phyloP scores from a whole-genome alignment of 805 yeast species.

The Schwanniomyces vanrijiae region DNA sequence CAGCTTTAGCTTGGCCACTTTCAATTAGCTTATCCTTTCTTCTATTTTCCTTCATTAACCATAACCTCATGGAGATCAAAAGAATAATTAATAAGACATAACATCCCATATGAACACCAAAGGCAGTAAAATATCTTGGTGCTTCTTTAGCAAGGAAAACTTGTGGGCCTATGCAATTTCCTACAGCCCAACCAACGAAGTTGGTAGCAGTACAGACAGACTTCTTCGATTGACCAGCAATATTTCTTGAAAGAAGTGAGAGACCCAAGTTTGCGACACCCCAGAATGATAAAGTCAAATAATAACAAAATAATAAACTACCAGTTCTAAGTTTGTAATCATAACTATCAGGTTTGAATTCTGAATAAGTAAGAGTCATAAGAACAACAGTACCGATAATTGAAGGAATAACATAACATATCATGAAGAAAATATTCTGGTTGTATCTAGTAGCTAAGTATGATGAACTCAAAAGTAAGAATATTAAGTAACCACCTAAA shows the following conservation, averaged over 20 bases:
- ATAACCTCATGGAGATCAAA: slow-evolving; percentile 13
- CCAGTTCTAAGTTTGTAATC: slow-evolving; percentile 23
- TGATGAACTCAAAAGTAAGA: slow-evolving; percentile 9
- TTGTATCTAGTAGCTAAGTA: slow-evolving; percentile 11
- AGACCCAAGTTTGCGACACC: slow-evolving; percentile 23
- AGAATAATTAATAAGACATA: slow-evolving; percentile 16
- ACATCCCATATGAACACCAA: slow-evolving; percentile 15
- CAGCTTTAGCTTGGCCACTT: slow-evolving; percentile 5
- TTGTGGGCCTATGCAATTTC: slow-evolving; percentile 26
- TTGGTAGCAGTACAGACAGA: slow-evolving; percentile 19
- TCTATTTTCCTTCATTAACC: slow-evolving; percentile 12
- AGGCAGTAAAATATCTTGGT: slow-evolving; percentile 23
- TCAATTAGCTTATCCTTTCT: slow-evolving; percentile 11
- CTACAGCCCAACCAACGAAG: slow-evolving; percentile 24
- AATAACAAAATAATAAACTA: slow-evolving; percentile 26
- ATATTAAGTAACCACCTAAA: slow-evolving; percentile 21
- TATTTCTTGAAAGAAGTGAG: slow-evolving; percentile 14
- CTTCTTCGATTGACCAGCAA: slow-evolving; percentile 23
- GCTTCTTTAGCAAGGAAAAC: slow-evolving; percentile 21
- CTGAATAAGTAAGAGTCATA: slow-evolving; percentile 12
- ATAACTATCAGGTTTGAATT: not conserved
- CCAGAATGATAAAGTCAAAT: slow-evolving; percentile 26
- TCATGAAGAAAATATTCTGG: slow-evolving; percentile 12
- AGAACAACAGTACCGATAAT: slow-evolving; percentile 22
- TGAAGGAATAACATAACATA: slow-evolving; percentile 19